phyloP scores from a whole-genome alignment of 73 alveolate species.

The Tetrahymena malaccensis region DNA sequence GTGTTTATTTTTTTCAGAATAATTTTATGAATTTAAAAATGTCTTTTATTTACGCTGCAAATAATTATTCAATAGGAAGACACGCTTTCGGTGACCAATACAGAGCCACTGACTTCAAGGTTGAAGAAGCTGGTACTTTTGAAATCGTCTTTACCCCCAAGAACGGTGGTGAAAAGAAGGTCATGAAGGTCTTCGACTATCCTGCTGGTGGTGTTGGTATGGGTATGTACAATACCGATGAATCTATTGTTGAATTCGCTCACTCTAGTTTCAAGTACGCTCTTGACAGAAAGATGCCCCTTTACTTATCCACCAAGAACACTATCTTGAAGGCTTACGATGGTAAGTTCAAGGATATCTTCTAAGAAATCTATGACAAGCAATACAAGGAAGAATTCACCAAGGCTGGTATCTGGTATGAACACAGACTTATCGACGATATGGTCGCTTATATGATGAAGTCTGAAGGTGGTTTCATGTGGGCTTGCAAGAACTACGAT shows the following conservation, averaged over 20 bases:
- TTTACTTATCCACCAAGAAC: slow-evolving; percentile 71
- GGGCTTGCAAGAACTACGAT: slow-evolving; percentile 93
- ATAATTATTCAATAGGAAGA: not conserved
- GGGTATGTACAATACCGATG: slow-evolving; percentile 83
- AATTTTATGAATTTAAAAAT: not conserved
- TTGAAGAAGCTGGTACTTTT: slow-evolving; percentile 54
- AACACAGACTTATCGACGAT: slow-evolving; percentile 69
- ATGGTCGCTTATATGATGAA: slow-evolving; percentile 77
- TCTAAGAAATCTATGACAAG: slow-evolving; percentile 51
- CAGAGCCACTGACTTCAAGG: slow-evolving; percentile 63
- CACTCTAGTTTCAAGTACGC: slow-evolving; percentile 68
- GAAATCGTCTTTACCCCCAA: slow-evolving; percentile 56
- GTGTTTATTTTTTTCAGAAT: not conserved
- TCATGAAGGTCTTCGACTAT: slow-evolving; percentile 51
- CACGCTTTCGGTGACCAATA: slow-evolving; percentile 81
- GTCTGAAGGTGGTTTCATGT: slow-evolving; percentile 80
- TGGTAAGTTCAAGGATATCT: slow-evolving; percentile 70
- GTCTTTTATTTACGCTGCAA: not conserved
- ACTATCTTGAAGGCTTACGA: slow-evolving; percentile 77
- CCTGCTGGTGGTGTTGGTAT: slow-evolving; percentile 56
- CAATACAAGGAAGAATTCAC: slow-evolving; percentile 51
- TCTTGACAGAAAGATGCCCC: slow-evolving; percentile 53
- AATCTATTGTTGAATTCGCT: slow-evolving; percentile 68
- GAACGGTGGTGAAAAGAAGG: slow-evolving; percentile 55
- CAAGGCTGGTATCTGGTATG: slow-evolving; percentile 40